Evolutionary conservation across 345 rosid species (phyloP).

Genomic region (Trapa bicornis): DNA sequence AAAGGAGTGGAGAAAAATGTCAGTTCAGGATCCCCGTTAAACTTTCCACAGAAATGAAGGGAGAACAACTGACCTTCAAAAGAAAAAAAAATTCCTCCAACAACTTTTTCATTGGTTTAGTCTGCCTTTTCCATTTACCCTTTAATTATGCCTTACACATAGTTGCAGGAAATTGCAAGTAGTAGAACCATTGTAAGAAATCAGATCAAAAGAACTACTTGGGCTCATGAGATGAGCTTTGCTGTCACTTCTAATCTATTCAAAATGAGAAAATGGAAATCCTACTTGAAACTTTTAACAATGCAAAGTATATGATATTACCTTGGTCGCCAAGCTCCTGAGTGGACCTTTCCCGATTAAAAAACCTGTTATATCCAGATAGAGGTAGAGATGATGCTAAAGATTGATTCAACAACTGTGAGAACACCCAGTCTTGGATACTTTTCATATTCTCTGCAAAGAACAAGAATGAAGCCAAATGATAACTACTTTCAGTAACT

Average conservation of each 20-base stretch:
- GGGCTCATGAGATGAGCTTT: background rate
- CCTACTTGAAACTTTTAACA: background rate
- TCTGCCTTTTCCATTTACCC: background rate
- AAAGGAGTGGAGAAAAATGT: too few species aligned
- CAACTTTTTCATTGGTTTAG: background rate
- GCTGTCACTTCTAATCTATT: too few species aligned
- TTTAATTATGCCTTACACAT: background rate
- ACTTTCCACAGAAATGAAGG: background rate
- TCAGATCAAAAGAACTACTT: background rate
- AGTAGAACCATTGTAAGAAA: background rate
- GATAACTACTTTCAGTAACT: background rate
- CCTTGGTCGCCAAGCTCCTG: conserved; percentile 36
- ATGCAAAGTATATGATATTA: conserved; percentile 9
- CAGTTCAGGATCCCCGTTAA: background rate
- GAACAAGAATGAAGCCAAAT: conserved; percentile 1
- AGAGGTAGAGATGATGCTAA: conserved; percentile 56
- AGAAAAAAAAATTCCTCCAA: too few species aligned
- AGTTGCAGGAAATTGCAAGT: background rate
- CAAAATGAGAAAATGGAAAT: background rate
- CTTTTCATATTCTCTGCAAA: conserved; percentile 50
- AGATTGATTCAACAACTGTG: conserved; percentile 40
- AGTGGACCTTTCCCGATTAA: conserved; percentile 14
- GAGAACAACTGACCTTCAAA: background rate
- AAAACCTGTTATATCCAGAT: conserved; percentile 35
- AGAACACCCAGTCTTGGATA: conserved; percentile 62